Percentiles rank a stretch among this genome's conserved stretches.
Conservation (phyloP, 345 rosid genomes). For the Syzygium jambos region DNA sequence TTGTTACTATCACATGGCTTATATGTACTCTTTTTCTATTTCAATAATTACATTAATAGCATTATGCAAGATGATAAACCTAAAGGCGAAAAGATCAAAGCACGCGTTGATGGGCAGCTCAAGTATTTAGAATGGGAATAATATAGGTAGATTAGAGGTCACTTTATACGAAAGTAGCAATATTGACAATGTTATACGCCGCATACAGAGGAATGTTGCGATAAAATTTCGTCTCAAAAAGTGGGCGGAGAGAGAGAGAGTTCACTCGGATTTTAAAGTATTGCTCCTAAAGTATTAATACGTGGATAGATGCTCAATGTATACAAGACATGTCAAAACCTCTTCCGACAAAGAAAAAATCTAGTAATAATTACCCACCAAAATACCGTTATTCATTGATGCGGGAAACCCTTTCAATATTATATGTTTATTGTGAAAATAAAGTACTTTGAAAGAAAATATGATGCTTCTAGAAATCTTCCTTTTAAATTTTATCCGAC, state of each 20-base stretch:
- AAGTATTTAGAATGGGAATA: background rate
- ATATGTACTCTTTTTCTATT: background rate
- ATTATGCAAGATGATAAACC: background rate
- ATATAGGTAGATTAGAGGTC: background rate
- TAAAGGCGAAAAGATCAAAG: background rate
- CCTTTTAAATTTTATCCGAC: background rate
- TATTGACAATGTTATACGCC: background rate
- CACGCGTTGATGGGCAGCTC: background rate
- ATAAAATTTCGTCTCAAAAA: background rate
- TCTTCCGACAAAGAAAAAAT: accelerated
- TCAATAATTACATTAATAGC: background rate
- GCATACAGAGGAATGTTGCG: background rate
- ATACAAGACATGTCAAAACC: background rate
- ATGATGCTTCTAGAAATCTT: background rate
- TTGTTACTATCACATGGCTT: background rate
- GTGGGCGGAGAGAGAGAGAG: background rate
- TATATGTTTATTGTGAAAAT: background rate
- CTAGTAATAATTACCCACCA: background rate
- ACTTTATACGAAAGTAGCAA: background rate
- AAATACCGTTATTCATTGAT: background rate
- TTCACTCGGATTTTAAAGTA: background rate
- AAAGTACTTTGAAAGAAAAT: background rate
- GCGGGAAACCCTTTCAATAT: background rate
- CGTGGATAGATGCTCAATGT: background rate
- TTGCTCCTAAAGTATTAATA: background rate